These are phyloP conservation scores for Chaetomium tenue DNA, from an alignment of 495 filamentous ascomycete genomes.

Conservation along the genomic window DNA sequence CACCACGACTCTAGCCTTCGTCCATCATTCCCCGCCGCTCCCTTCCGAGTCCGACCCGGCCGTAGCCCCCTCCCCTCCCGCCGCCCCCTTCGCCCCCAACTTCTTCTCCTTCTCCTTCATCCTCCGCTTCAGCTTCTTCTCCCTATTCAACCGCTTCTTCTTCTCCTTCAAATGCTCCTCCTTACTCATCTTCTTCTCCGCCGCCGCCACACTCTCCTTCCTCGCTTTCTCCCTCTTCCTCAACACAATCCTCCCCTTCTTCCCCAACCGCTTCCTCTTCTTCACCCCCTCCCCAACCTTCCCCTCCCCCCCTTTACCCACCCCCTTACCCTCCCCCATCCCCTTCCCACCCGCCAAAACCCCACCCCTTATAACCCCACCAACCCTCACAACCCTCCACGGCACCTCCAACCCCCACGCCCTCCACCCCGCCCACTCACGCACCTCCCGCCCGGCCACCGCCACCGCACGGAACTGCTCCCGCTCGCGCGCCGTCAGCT, in stretches of 20 bases:
- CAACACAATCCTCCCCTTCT: slow-evolving; percentile 52
- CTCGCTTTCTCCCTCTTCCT: slow-evolving; percentile 39
- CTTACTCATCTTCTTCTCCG: slow-evolving; percentile 39
- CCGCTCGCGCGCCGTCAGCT: slow-evolving; percentile 34
- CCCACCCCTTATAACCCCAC: slow-evolving; percentile 21
- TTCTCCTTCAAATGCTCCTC: slow-evolving; percentile 53
- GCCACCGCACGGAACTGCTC: slow-evolving; percentile 41
- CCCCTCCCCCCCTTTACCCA: background rate
- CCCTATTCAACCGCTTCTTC: slow-evolving; percentile 52
- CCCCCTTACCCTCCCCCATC: background rate
- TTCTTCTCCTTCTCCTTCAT: slow-evolving; percentile 53
- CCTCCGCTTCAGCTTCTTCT: slow-evolving; percentile 53
- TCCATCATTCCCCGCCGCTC: background rate
- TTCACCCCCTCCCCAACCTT: background rate
- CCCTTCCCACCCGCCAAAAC: slow-evolving; percentile 10
- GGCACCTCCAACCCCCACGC: slow-evolving; percentile 55
- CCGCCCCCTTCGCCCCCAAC: slow-evolving; percentile 31
- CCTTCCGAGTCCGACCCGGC: slow-evolving; percentile 9
- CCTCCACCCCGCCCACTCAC: slow-evolving; percentile 40
- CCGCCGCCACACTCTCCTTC: slow-evolving; percentile 34
- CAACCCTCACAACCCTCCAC: slow-evolving; percentile 52
- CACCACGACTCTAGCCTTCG: no score
- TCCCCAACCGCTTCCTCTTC: slow-evolving; percentile 48
- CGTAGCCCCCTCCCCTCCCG: slow-evolving; percentile 5
- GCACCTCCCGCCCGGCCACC: slow-evolving; percentile 47